Evolutionary conservation across 2,329 filamentous ascomycete genomes (phyloP), one percentile per base, ranked within the genome.

Genomic region (Aspergillus pseudoglaucus): DNA sequence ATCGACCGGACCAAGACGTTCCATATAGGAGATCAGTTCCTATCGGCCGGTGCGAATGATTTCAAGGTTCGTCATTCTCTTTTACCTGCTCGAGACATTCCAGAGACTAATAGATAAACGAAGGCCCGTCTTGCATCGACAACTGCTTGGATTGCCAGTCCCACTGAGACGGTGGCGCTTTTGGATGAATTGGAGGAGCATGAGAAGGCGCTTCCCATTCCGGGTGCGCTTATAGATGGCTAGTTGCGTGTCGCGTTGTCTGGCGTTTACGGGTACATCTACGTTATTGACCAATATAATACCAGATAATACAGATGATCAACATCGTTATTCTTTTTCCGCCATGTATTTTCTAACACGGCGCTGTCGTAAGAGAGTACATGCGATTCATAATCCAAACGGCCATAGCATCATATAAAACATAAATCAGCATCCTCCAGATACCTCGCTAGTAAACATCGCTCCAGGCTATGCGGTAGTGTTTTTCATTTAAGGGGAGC

Each of bases 61-160:
- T 98, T 97, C 75, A 95, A 96, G 74, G 88, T 76, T 51, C 41
- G 57, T 50, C 45, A 35, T 47, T 39, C 20, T 40, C 6, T 33
- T 17, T 15, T 14, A 40, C 6, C 4, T 40, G 18, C 20, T 9
- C 10, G 22, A 25, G n/a, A 25, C 22, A 23, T 42, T 32, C 39
- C 27, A 37, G 48, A 37, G 37, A 20, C 25, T 44, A 27, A 42
- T 9, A 8, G 33, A 7, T 37, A 30, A 27, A 17, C 15, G 3
- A n/a, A 76, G 73, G 93, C 91, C 6, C 78, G 91, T 25, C 81
- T 90, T 59, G 90, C 94, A 17, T 93, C 88, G 30, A 96, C 91
- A 1, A 97, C 93, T 18, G 90, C 91, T 1, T 98, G 93, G 93
- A 95, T 98, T 56, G 91, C 93, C 1, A 96, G 82, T 63, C 93